Base-by-base conservation (phyloP, 768 basidiomycete genomes). In the Cytidiella melzeri region DNA sequence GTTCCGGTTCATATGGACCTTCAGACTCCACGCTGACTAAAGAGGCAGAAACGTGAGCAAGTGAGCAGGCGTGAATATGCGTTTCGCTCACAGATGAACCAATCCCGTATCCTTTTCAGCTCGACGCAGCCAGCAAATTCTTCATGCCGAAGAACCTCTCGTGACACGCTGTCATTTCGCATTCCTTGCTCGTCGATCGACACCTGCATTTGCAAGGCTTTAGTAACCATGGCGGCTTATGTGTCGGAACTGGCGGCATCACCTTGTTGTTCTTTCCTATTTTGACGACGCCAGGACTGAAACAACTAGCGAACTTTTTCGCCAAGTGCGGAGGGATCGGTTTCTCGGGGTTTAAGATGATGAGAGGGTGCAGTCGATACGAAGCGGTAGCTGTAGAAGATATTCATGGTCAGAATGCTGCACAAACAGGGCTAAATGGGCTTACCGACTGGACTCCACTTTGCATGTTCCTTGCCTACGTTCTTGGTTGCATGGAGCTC, bases 401-500 rank as follows among this genome's bases (percentile, higher is more conserved):
- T n/a, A n/a, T n/a, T n/a, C n/a, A n/a, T n/a, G n/a, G n/a, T n/a
- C n/a, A n/a, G n/a, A n/a, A n/a, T n/a, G n/a, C n/a, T n/a, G n/a
- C 13, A 36, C 5, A 38, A 40, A 9, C 19, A 26, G 53, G 30
- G 9, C 9, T 28, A 5, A 38, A 5, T 40, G 40, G 3, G 69
- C 79, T 49, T 57, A 89, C 93, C 92, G 45, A 98, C 96, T 25
- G 96, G 93, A 50, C 81, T 90, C 65, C 90, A 99, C 64, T 99
- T 99, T 41, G 96, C 93, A 59, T 99, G 95, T 53, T 94, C 92
- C 60, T 89, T 89, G 13, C 93, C 93, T 13, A 90, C 80, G 12
- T 92, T 89, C 60, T 98, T 98, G 53, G 93, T 72, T 19, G 92
- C 94, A 60, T 98, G 93, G 48, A 94, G 60, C 59, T 92, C 87